Percentiles rank a stretch among this genome's conserved stretches.
Conservation (phyloP, 495 filamentous ascomycete species). For the Penicillium pulvis region DNA sequence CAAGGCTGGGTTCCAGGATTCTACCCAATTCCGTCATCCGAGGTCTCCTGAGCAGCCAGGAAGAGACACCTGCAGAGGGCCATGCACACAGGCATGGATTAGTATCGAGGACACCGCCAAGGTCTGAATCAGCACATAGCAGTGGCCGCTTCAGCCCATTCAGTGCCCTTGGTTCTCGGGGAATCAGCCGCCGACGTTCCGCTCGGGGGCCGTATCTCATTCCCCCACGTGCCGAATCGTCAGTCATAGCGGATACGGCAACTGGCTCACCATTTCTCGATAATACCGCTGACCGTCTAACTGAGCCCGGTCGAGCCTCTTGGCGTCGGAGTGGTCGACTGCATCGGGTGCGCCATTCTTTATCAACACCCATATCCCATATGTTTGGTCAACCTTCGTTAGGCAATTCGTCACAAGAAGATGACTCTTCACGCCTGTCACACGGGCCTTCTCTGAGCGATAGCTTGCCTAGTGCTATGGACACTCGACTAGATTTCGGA, state of each 20-base stretch:
- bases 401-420: constrained; percentile 19
- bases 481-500: constrained; percentile 45
- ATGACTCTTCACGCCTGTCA: constrained; percentile 7
- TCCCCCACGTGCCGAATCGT: constrained; percentile 37
- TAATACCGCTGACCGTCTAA: constrained; percentile 22
- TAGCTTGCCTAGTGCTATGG: constrained; percentile 36
- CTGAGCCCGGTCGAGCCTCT: constrained; percentile 39
- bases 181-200: constrained; percentile 43
- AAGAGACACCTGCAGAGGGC: constrained; percentile 52
- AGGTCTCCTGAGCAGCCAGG: constrained; percentile 46
- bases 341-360: constrained; percentile 45
- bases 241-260: constrained; percentile 28
- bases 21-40: constrained; percentile 52
- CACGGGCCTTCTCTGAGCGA: constrained; percentile 12
- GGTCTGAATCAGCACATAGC: constrained; percentile 40
- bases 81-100: constrained; percentile 52
- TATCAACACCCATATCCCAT: constrained; percentile 47
- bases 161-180: constrained; percentile 40
- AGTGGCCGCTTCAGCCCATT: constrained; percentile 49
- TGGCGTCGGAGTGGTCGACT: constrained; percentile 49
- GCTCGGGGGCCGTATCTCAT: constrained; percentile 41
- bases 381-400: constrained; percentile 46
- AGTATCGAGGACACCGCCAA: constrained; percentile 41
- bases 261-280: constrained; percentile 28
- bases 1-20: constrained; percentile 51